Conservation (phyloP, 2,329 filamentous ascomycete genomes). For the Byssoonygena ceratinophila region DNA sequence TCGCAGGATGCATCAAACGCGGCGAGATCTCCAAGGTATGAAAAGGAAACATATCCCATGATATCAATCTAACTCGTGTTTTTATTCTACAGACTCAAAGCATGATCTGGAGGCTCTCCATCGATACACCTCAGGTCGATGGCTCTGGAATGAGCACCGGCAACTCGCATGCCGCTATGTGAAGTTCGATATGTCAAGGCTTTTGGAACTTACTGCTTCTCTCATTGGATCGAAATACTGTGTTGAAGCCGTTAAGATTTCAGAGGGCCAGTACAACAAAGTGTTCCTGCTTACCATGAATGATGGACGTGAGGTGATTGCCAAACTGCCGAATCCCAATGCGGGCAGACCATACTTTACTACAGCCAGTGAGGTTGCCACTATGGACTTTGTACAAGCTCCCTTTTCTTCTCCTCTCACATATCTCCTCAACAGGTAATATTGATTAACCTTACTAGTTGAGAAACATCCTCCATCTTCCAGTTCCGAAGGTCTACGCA, state of each 20-base stretch:
- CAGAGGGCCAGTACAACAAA: conserved; percentile 25
- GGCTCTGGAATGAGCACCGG: conserved; percentile 28
- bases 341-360: conserved; percentile 3
- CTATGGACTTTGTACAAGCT: conserved; percentile 21
- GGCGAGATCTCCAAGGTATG: no score
- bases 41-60: no score
- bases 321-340: conserved; percentile 13
- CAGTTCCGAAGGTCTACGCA: conserved; percentile 17
- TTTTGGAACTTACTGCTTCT: conserved; percentile 27
- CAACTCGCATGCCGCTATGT: conserved; percentile 24
- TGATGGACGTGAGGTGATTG: conserved; percentile 12
- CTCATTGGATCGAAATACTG: conserved; percentile 22
- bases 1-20: no score
- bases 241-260: conserved; percentile 21
- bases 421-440: conserved; percentile 21
- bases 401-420: conserved; percentile 6
- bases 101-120: conserved; percentile 16
- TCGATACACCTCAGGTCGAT: conserved; percentile 25
- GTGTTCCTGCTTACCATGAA: conserved; percentile 24
- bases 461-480: conserved; percentile 21
- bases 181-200: conserved; percentile 27
- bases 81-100: conserved; percentile 6
- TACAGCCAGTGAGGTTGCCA: conserved; percentile 13
- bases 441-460: conserved; percentile 31
- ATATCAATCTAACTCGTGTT: not conserved